Base-by-base conservation (phyloP, 2,329 filamentous ascomycete species). In the Cercospora beticola region DNA sequence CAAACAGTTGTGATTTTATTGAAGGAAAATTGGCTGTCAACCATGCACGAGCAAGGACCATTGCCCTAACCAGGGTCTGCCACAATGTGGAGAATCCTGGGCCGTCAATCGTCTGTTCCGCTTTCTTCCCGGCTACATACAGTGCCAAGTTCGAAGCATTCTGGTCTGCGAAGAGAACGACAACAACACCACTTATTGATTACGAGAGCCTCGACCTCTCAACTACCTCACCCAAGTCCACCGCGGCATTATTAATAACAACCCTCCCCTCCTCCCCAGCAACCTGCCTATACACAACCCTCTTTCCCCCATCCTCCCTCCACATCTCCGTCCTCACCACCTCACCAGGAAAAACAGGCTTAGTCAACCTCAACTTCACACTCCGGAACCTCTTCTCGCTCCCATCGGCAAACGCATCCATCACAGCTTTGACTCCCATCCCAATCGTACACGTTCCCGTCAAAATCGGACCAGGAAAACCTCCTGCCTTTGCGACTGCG, bases 81-180 rank as follows among this genome's bases (percentile, higher is more conserved):
- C 18, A 56, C 43, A 64, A 4, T 10, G 28, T 64, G 62, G 62
- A 64, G 62, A 56, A 64, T 49, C 62, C 46, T 30, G 23, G 62
- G 18, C 16, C 10, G 10, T 21, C 26, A 4, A 26, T 18, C 14
- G 1, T n/a, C 62, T 28, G 23, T 64, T 36, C 62, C 62, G 62
- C 46, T 14, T 54, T 64, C 43, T 64, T 23, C 21, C 62, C 62
- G 62, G 6, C 16, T 30, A 21, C 46, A 40, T 1, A 28, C 3
- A 5, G 8, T 52, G 9, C 46, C 46, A 23, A 18, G 18, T 52
- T 12, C 33, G 12, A 7, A 40, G 14, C 36, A n/a, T 16, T 1
- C 1, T 1, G 14, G 3, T 10, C 31, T 33, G 31, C 31, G 4
- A 4, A 33, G 31, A 33, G 3, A 7, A 31, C 30, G 30, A 10